Base-by-base conservation (phyloP, 2,329 filamentous ascomycete genomes). In the Aspergillus intermedius region DNA sequence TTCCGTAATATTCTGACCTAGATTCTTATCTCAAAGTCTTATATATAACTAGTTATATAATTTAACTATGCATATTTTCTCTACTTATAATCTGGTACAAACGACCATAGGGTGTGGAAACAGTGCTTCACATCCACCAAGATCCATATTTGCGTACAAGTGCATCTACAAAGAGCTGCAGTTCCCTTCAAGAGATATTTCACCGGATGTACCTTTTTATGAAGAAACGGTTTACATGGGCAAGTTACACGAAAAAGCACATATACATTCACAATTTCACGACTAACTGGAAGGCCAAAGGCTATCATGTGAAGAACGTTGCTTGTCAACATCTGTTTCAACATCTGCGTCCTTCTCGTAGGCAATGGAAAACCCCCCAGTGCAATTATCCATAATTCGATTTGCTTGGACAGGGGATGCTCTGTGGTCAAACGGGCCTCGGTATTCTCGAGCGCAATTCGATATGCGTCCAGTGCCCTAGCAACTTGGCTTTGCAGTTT, bases 391-490 rank as follows among this genome's bases (percentile, higher is more conserved):
- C 41, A 19, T n/a, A n/a, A 21, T 42, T 42, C 41, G 17, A 42
- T 42, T 42, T 42, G 41, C 41, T 42, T 42, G 9, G 21, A 42
- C 4, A 50, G 48, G 21, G 50, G 50, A 25, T 52, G 50, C 42
- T 43, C 42, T 23, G 12, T 44, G n/a, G 50, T 52, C 43, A 52
- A 42, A 22, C 47, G 40, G 25, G 21, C 25, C 12, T 45, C 45
- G 3, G 48, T 28, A 41, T 37, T 37, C 21, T 30, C 28, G n/a
- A 48, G 9, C 3, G 49, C 49, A 42, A 41, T 44, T 12, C 44
- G 37, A 44, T 46, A 53, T 3, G 44, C 28, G 35, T 45, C 37
- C 22, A 53, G 34, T 4, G 51, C 51, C 34, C 45, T 48, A 22
- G 23, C 37, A 45, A 42, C 15, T 28, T 44, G 28, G 13, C 30